These are phyloP conservation scores for Naganishia onofrii DNA, from an alignment of 768 basidiomycete species.

Conservation along the genomic window DNA sequence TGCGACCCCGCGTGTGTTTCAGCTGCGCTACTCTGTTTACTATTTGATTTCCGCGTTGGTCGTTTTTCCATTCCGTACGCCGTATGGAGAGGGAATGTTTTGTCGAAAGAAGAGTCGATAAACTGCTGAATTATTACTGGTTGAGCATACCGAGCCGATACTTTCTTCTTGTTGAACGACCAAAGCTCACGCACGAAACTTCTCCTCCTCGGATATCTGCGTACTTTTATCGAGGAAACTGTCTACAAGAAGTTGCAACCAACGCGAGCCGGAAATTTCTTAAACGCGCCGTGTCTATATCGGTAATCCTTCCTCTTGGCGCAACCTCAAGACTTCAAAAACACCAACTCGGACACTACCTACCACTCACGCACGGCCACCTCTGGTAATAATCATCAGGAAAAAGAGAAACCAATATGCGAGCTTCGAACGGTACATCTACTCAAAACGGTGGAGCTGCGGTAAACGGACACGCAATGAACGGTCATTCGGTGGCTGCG, in stretches of 20 bases:
- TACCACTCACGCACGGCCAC: too few relatives aligned
- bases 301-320: constrained; percentile 13
- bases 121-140: not conserved
- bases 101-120: not conserved
- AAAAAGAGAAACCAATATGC: not conserved
- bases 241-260: too few relatives aligned
- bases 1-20: too few relatives aligned
- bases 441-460: not conserved
- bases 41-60: not conserved
- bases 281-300: not conserved
- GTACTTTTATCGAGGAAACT: too few relatives aligned
- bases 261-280: not conserved
- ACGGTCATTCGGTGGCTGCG: not conserved
- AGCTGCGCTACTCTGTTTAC: too few relatives aligned
- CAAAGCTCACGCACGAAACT: not conserved
- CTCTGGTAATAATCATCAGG: not conserved
- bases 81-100: not conserved
- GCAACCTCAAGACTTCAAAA: too few relatives aligned
- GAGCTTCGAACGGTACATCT: constrained; percentile 2
- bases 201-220: too few relatives aligned
- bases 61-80: not conserved
- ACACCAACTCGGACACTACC: too few relatives aligned
- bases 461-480: not conserved
- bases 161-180: not conserved
- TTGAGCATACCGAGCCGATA: not conserved